Evolutionary conservation across 768 basidiomycete species (phyloP).

Genomic region (Suillus bovinus): DNA sequence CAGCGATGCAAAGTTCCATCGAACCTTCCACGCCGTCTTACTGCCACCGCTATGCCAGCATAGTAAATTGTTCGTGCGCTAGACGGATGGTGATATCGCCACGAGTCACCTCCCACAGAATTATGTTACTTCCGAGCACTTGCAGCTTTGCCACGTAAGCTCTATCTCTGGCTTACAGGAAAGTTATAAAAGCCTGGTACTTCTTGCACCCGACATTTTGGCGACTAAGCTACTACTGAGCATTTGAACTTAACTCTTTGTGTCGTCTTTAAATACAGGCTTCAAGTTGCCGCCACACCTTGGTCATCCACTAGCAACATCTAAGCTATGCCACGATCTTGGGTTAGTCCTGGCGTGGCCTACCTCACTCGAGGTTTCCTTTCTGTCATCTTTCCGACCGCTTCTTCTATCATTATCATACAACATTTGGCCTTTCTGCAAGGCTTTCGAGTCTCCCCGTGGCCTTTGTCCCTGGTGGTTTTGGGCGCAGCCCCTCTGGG

Average conservation of each 20-base stretch:
- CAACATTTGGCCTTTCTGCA: constrained; percentile 9
- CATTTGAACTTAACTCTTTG: no score
- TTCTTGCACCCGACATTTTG: neutral
- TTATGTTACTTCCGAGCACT: neutral
- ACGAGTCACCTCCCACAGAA: neutral
- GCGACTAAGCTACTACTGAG: neutral
- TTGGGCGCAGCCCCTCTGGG: constrained; percentile 5
- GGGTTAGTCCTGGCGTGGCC: constrained; percentile 25
- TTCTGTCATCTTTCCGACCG: constrained; percentile 15
- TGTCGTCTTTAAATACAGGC: neutral
- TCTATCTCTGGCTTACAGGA: neutral
- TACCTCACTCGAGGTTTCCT: constrained; percentile 18
- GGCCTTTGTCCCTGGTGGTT: constrained; percentile 10
- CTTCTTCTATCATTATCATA: constrained; percentile 17
- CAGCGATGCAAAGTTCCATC: neutral
- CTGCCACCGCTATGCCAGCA: no score
- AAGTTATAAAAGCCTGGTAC: neutral
- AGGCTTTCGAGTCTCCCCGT: constrained; percentile 16
- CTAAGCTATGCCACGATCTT: neutral
- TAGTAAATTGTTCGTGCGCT: neutral
- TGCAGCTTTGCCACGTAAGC: neutral
- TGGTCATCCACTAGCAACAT: neutral
- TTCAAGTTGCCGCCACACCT: neutral
- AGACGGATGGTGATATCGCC: neutral
- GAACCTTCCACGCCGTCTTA: neutral